phyloP scores from a whole-genome alignment of 495 filamentous ascomycete species.

The Tuber indicum region DNA sequence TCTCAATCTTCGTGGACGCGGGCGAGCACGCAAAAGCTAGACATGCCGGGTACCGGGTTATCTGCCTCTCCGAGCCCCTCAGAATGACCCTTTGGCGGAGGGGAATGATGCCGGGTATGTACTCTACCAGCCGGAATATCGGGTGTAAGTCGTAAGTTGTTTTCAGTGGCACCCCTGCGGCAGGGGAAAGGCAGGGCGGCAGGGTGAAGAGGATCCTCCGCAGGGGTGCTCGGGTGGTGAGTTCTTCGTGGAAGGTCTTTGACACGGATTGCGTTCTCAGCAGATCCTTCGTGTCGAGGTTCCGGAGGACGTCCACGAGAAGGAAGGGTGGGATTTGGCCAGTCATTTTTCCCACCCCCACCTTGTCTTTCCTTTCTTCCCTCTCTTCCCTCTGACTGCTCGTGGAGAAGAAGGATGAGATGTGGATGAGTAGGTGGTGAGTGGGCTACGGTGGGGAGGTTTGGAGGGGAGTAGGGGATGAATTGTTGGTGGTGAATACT shows the following conservation, averaged over 20 bases:
- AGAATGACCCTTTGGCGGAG: background rate
- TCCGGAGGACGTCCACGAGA: slow-evolving; percentile 17
- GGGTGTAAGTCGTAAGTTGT: slow-evolving; percentile 7
- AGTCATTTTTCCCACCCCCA: background rate
- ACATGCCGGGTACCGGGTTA: background rate
- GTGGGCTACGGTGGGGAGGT: background rate
- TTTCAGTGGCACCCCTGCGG: background rate
- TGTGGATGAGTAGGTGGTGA: background rate
- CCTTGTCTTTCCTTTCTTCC: background rate
- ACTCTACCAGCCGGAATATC: slow-evolving; percentile 12
- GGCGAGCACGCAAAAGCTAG: slow-evolving; percentile 12
- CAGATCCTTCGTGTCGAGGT: slow-evolving; percentile 10
- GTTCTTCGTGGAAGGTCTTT: background rate
- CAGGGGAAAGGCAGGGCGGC: background rate
- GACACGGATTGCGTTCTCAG: background rate
- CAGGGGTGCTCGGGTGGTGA: slow-evolving; percentile 2
- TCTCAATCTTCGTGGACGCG: background rate
- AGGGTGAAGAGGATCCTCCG: slow-evolving; percentile 15
- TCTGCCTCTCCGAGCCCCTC: background rate
- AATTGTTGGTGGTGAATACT: background rate
- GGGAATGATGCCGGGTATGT: background rate
- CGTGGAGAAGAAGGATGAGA: background rate
- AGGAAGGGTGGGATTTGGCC: slow-evolving; percentile 16
- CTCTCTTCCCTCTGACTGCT: background rate
- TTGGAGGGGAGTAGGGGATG: background rate